Evolutionary conservation across 805 yeast genomes (phyloP).

Genomic region (Metschnikowia chrysomelidarum): DNA sequence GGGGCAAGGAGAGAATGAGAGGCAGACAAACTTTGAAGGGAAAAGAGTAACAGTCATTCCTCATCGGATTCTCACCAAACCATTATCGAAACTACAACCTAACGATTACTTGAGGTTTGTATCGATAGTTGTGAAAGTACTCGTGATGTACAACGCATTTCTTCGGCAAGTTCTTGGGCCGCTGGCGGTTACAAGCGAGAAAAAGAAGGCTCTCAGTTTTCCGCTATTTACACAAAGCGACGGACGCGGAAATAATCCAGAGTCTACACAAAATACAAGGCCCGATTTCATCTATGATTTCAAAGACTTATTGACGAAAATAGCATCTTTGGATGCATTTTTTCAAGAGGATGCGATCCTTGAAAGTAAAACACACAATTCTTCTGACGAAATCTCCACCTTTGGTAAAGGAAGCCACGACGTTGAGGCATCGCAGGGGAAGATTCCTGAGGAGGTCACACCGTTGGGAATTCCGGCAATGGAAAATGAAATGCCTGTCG

Average conservation of each 20-base stretch:
- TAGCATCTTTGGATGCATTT: constrained; percentile 17
- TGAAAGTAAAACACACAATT: background rate
- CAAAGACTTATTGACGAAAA: constrained; percentile 19
- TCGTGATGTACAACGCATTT: constrained; percentile 34
- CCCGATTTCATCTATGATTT: constrained; percentile 21
- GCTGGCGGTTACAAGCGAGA: background rate
- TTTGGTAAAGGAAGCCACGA: too few relatives aligned
- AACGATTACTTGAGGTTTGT: constrained; percentile 38
- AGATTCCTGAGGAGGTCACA: too few relatives aligned
- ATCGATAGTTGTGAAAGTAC: constrained; percentile 35
- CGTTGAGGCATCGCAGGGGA: too few relatives aligned
- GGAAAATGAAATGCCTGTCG: too few relatives aligned
- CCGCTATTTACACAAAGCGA: background rate
- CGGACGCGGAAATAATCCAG: background rate
- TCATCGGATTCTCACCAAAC: constrained; percentile 41
- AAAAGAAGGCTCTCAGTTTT: background rate
- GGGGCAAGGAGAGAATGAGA: too few relatives aligned
- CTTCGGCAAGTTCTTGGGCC: constrained; percentile 12
- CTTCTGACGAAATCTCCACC: too few relatives aligned
- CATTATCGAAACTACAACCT: constrained; percentile 35
- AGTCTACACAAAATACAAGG: too few relatives aligned
- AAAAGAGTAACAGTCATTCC: constrained; percentile 38
- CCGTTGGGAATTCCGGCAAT: too few relatives aligned
- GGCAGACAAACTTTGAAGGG: constrained; percentile 1
- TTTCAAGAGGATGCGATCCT: constrained; percentile 6